Base-by-base conservation (phyloP, 352 stramenopile species). In the Phytophthora brassicae region DNA sequence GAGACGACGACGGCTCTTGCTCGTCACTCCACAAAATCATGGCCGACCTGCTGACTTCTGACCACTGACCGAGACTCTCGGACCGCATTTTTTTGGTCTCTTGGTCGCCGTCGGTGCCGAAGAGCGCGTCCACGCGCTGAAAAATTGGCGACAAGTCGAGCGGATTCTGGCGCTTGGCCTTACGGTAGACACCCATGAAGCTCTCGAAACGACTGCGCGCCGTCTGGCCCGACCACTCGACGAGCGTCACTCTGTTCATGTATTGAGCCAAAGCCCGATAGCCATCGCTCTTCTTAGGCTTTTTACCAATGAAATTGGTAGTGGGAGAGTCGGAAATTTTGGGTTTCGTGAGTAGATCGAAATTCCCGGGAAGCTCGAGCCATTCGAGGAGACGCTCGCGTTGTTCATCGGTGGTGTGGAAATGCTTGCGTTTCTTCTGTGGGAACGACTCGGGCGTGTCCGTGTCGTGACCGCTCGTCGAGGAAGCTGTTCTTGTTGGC, bases 151-250 rank as follows among this genome's bases (percentile, higher is more conserved):
- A 28, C 20, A 63, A 41, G 2, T 57, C 35, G n/a, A 38, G 7
- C 1, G 53, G 50, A 20, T 33, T 52, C 23, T 68, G 64, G 9
- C 62, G 33, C 33, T 74, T 77, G 23, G 68, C 66, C 39, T 80
- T 78, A 19, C 64, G 50, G 57, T 77, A 84, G 22, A 64, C 70
- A 14, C 67, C 63, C 59, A 88, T 62, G 45, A 86, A 75, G 55
- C 75, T 84, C 64, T 86, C 76, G 53, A 75, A 84, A 41, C 79
- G 79, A 39, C 75, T 88, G 26, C 79, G 75, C 16, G 75, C 72
- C 8, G 70, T 74, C 53, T 82, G 72, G 35, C 79, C 67, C 19
- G 71, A 70, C 79, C 79, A 88, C 22, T 71, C 64, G 0, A 69
- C 60, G 11, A 65, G 36, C 24, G 67, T 69, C 29, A 58, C 54